Base-by-base conservation (phyloP, 225 moss, liverwort and hornwort species). In the Takakia lepidozioides region DNA sequence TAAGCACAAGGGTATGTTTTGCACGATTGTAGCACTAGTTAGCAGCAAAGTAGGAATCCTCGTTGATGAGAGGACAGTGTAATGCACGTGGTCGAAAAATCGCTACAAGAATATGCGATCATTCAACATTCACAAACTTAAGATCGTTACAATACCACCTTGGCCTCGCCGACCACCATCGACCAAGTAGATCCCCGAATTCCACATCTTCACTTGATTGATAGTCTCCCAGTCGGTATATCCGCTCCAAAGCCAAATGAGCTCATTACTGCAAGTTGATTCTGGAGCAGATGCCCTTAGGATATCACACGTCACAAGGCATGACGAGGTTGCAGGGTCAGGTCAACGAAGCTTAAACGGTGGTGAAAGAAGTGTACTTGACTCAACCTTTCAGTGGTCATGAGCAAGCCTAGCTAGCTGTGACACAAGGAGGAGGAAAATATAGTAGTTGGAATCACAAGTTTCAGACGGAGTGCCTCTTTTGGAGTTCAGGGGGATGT, bases 211-310 rank as follows among this genome's bases (percentile, higher is more conserved):
- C n/a, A n/a, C n/a, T n/a, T n/a, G n/a, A n/a, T n/a, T n/a, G n/a
- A n/a, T n/a, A n/a, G n/a, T n/a, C n/a, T n/a, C n/a, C n/a, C n/a
- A n/a, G n/a, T n/a, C n/a, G n/a, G n/a, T n/a, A n/a, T n/a, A 53
- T 64, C 80, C 57, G 70, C 66, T 51, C 74, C 79, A 58, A 85
- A 80, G 40, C 57, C 77, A 28, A 73, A 66, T n/a, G 85, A 85
- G 36, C 57, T 60, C 57, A 78, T 70, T 52, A 58, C 74, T 69
- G 47, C 85, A 73, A 59, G 76, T 88, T 53, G 85, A 86, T 64
- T 81, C 83, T 38, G 74, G 68, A 41, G 76, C 71, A 19, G 86
- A 84, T 64, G 7, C 32, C 11, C 32, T 32, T 32, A 88, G 88
- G 78, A 76, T 75, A 84, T n/a, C n/a, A n/a, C 81, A 93, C 66